Percentiles rank a stretch among this genome's conserved stretches.
phyloP scores from a whole-genome alignment of 805 yeast species.

The Pichia cephalocereana region DNA sequence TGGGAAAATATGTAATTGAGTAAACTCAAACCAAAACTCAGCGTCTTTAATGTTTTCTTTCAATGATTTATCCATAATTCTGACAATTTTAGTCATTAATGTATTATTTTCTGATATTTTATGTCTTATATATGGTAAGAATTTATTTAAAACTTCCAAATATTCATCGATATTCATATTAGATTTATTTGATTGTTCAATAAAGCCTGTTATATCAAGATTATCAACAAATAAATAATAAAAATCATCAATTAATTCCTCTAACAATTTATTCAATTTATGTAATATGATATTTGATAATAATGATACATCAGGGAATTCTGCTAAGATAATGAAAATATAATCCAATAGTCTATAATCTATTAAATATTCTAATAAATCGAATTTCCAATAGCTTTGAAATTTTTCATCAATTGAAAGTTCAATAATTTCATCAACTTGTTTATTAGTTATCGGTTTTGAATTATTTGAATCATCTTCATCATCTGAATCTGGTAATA shows the following conservation, averaged over 20 bases:
- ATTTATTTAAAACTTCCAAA: slow-evolving; percentile 27
- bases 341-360: slow-evolving; percentile 56
- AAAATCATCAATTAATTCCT: slow-evolving; percentile 41
- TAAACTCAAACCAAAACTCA: slow-evolving; percentile 47
- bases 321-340: slow-evolving; percentile 45
- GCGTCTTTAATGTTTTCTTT: slow-evolving; percentile 5
- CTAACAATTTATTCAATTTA: slow-evolving; percentile 41
- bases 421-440: slow-evolving; percentile 4
- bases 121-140: slow-evolving; percentile 47
- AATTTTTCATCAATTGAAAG: slow-evolving; percentile 10
- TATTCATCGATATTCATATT: slow-evolving; percentile 32
- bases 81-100: slow-evolving; percentile 49
- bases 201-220: slow-evolving; percentile 16
- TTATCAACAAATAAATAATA: slow-evolving; percentile 25
- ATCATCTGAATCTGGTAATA: slow-evolving; percentile 57
- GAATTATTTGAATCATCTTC: slow-evolving; percentile 15
- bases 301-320: slow-evolving; percentile 52
- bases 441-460: neutral
- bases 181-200: slow-evolving; percentile 9
- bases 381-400: slow-evolving; percentile 28
- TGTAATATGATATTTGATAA: slow-evolving; percentile 41
- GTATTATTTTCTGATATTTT: slow-evolving; percentile 38
- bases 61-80: slow-evolving; percentile 35
- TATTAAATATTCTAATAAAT: slow-evolving; percentile 44
- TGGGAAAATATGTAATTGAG: slow-evolving; percentile 60